Base-by-base conservation (phyloP, 1,284 basidiomycete species). In the Microbotryum silenes-acaulis region DNA sequence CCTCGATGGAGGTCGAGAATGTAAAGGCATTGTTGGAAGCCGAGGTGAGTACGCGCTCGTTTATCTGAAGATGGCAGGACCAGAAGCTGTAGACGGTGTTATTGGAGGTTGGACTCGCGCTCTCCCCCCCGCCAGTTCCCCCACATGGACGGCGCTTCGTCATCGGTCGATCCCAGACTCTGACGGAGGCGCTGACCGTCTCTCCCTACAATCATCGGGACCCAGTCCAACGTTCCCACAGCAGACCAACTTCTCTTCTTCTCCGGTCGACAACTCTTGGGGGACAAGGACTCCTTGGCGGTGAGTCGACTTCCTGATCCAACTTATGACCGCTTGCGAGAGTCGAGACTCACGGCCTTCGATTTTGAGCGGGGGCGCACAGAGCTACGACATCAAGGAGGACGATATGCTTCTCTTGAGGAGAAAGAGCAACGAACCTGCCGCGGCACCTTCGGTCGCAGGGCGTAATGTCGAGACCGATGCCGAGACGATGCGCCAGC, bases 11-110 rank as follows among this genome's bases (percentile, higher is more conserved):
- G 72, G 80, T 96, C 29, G 87, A 89, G 78, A 88, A 91, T 73
- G 84, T 94, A 46, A 86, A 86, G 81, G 91, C 88, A 9, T 79
- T 96, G 58, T 80, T 94, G 27, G 91, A 93, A 75, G 91, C 85
- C 0, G 91, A 96, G 82, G 91, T 91, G 72, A 73, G 81, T 10
- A 31, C 31, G 31, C 31, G 31, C 31, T 31, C 31, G 31, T 9
- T 31, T 8, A 1, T 31, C 8, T 3, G 31, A 31, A 31, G 31
- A 31, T 31, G 1, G 31, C 8, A 31, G 31, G 31, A 31, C 31
- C 31, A 31, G 31, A 31, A 7, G 31, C 9, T 31, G 31, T 31
- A 7, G 2, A 31, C 8, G 31, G 31, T 31, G 31, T 31, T 31
- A 10, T 31, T 27, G 27, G 27, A 6, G 3, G 6, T 27, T 27